Percentiles rank a stretch among this genome's conserved stretches.
Conservation (phyloP, 2,329 filamentous ascomycete species). For the Arachnomyces sp. region DNA sequence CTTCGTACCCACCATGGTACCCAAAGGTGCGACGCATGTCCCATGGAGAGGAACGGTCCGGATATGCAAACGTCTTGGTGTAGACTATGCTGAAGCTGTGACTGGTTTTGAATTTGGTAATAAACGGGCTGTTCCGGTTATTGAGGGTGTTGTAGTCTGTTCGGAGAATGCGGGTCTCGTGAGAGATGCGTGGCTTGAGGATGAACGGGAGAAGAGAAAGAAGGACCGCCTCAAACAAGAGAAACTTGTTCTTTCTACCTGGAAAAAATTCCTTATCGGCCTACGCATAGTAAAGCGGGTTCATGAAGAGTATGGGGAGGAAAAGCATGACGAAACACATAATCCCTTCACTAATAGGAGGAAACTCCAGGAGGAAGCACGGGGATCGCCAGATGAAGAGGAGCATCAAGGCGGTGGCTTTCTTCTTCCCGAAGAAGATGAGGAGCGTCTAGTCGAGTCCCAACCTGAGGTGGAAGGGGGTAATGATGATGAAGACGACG, state of each 20-base stretch:
- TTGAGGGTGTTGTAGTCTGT: conserved; percentile 82
- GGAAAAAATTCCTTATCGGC: conserved; percentile 82
- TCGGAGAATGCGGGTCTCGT: conserved; percentile 67
- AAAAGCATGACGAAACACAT: conserved; percentile 25
- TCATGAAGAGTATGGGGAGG: conserved; percentile 63
- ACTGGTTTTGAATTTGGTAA: conserved; percentile 95
- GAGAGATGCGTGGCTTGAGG: conserved; percentile 68
- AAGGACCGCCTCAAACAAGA: conserved; percentile 79
- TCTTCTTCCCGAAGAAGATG: conserved; percentile 24
- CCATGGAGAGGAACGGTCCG: conserved; percentile 67
- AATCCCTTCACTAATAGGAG: conserved; percentile 28
- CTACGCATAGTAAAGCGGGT: conserved; percentile 73
- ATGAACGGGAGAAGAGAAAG: conserved; percentile 63
- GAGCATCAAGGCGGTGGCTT: conserved; percentile 21
- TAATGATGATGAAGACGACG: conserved; percentile 17
- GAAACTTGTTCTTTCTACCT: conserved; percentile 63
- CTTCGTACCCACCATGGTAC: conserved; percentile 90
- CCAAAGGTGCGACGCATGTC: conserved; percentile 72
- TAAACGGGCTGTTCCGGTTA: conserved; percentile 84
- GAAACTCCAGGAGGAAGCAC: conserved; percentile 5
- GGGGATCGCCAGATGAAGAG: conserved; percentile 10
- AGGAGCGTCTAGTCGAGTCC: not conserved
- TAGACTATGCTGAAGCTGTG: conserved; percentile 90
- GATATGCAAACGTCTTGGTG: conserved; percentile 72
- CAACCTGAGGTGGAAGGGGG: conserved; percentile 13